Evolutionary conservation across 768 basidiomycete genomes (phyloP).

Genomic region (Leucogyrophana mollusca): DNA sequence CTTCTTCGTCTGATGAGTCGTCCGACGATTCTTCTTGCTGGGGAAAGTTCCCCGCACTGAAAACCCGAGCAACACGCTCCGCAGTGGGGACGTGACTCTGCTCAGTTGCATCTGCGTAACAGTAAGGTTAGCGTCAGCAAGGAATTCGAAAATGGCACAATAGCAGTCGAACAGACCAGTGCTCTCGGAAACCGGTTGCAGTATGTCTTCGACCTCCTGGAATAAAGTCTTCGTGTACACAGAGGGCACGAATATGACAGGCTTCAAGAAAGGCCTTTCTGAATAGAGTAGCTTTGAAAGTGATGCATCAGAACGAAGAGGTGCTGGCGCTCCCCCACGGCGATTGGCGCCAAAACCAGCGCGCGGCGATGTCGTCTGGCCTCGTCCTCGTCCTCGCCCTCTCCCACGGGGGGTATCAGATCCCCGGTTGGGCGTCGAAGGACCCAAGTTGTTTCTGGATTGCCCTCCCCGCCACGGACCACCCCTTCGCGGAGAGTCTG

Average conservation of each 20-base stretch:
- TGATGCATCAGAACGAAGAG: conserved; percentile 42
- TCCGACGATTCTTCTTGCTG: conserved; percentile 27
- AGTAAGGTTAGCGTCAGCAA: conserved; percentile 3
- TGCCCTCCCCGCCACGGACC: conserved; percentile 7
- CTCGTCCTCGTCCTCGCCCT: conserved; percentile 21
- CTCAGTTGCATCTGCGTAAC: conserved; percentile 35
- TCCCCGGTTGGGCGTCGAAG: conserved; percentile 15
- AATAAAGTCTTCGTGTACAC: conserved; percentile 49
- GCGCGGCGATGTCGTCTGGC: conserved; percentile 10
- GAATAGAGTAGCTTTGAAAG: conserved; percentile 55
- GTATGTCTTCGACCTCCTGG: conserved; percentile 57
- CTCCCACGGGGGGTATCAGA: conserved; percentile 9
- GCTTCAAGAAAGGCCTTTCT: conserved; percentile 62
- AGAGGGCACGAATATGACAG: conserved; percentile 68
- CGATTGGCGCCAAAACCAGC: conserved; percentile 8
- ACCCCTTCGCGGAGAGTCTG: conserved; percentile 5
- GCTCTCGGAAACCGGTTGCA: conserved; percentile 52
- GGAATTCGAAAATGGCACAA: neutral
- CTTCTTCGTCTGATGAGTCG: conserved; percentile 27
- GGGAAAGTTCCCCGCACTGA: conserved; percentile 39
- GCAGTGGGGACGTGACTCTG: conserved; percentile 67
- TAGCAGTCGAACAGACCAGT: conserved; percentile 38
- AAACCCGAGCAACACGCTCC: conserved; percentile 61
- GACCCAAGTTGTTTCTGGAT: conserved; percentile 9
- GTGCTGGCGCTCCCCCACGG: conserved; percentile 28